These are phyloP conservation scores for Phytophthora cryptogea DNA, from an alignment of 352 stramenopile genomes.

Conservation along the genomic window DNA sequence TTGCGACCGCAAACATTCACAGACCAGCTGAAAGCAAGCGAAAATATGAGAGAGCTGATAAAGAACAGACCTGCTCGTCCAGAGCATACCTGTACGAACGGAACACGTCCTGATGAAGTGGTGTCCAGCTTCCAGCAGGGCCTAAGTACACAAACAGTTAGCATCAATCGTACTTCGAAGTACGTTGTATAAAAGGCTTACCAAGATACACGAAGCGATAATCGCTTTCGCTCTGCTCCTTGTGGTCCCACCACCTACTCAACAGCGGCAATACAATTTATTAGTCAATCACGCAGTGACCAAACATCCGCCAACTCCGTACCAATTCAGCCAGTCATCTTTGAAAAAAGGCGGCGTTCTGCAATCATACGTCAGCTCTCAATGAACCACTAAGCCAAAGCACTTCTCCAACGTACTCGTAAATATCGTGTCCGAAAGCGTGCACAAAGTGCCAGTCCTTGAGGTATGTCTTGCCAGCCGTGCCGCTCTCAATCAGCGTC, in stretches of 20 bases:
- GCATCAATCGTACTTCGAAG: no score
- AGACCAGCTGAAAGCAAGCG: constrained; percentile 83
- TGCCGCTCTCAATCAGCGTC: constrained; percentile 48
- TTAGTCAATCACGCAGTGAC: background rate
- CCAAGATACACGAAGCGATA: constrained; percentile 98
- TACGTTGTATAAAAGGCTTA: constrained; percentile 13
- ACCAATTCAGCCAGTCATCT: constrained; percentile 94
- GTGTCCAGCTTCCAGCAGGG: constrained; percentile 87
- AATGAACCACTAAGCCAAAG: constrained; percentile 24
- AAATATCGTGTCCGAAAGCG: constrained; percentile 53
- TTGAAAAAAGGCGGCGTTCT: constrained; percentile 87
- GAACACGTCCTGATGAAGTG: constrained; percentile 96
- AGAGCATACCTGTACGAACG: constrained; percentile 89
- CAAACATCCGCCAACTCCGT: constrained; percentile 1
- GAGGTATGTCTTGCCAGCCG: constrained; percentile 67
- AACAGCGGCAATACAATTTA: constrained; percentile 2
- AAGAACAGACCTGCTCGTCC: background rate
- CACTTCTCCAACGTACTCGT: constrained; percentile 46
- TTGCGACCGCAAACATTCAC: constrained; percentile 96
- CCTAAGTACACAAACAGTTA: constrained; percentile 41
- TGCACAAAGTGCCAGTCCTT: constrained; percentile 90
- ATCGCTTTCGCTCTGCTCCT: constrained; percentile 71
- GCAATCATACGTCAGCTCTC: constrained; percentile 18
- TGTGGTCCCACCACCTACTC: constrained; percentile 77
- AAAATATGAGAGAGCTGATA: background rate